Conservation (phyloP, 192 early-diverging fungal species). For the Lobosporangium transversale region DNA sequence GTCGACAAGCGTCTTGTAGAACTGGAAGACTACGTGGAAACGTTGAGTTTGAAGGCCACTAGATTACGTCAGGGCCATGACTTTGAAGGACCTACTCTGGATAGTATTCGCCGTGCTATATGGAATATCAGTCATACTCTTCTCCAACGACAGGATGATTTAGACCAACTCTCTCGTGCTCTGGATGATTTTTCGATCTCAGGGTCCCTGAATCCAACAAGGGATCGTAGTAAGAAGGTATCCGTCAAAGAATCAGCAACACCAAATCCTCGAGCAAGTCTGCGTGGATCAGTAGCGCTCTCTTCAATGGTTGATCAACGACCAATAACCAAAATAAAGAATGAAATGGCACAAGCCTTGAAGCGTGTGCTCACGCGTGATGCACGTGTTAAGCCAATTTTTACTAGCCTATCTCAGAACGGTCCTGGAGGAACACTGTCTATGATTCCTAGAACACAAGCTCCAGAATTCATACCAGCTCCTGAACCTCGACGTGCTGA, state of each 20-base stretch:
- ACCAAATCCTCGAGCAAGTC: background rate
- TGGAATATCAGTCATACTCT: constrained; percentile 51
- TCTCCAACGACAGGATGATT: constrained; percentile 55
- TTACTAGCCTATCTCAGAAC: background rate
- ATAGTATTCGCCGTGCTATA: constrained; percentile 59
- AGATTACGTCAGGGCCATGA: constrained; percentile 30
- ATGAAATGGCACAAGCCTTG: constrained; percentile 23
- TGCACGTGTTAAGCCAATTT: constrained; percentile 5
- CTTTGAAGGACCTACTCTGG: constrained; percentile 45
- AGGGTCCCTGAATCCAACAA: constrained; percentile 1
- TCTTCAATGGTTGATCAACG: background rate
- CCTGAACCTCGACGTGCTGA: constrained; percentile 38
- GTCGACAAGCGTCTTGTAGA: constrained; percentile 27
- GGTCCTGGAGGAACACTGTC: constrained; percentile 7
- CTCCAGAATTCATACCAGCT: constrained; percentile 27
- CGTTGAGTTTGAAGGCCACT: constrained; percentile 7
- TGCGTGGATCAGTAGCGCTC: background rate
- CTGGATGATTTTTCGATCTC: constrained; percentile 32
- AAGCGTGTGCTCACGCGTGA: constrained; percentile 19
- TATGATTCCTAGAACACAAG: constrained; percentile 11
- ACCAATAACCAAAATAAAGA: constrained; percentile 6
- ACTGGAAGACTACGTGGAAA: constrained; percentile 33
- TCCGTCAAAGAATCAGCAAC: background rate
- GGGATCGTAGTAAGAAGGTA: background rate
- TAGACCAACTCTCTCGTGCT: constrained; percentile 49